Conservation (phyloP, 257 asterid species). For the Coffea eugenioides region DNA sequence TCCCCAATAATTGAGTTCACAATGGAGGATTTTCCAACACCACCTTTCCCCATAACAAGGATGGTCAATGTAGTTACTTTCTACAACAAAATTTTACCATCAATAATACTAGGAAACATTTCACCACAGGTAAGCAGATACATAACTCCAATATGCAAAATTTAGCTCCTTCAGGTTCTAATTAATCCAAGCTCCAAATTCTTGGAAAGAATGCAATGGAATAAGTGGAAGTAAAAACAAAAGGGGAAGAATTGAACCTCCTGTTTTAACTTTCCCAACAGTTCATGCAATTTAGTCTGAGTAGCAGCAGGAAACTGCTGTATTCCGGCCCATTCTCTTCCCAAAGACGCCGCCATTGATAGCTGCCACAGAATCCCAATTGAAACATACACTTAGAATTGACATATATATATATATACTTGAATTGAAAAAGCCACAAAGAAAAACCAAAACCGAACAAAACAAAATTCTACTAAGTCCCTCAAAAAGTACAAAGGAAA, state of each 20-base stretch:
- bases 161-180: neutral
- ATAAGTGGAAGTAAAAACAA: neutral
- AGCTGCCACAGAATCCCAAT: slow-evolving; percentile 28
- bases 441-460: neutral
- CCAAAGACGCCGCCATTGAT: slow-evolving; percentile 67
- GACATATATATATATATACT: neutral
- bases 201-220: neutral
- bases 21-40: slow-evolving; percentile 96
- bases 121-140: neutral
- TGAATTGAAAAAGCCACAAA: neutral
- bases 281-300: slow-evolving; percentile 80
- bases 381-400: neutral
- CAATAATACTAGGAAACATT: neutral
- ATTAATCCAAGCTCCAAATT: neutral
- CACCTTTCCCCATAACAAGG: slow-evolving; percentile 97
- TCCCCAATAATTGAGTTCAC: slow-evolving; percentile 89
- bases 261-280: slow-evolving; percentile 70
- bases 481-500: neutral
- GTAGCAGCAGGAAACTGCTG: slow-evolving; percentile 93
- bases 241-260: slow-evolving; percentile 46
- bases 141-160: neutral
- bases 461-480: neutral
- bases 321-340: slow-evolving; percentile 86
- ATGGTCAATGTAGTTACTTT: slow-evolving; percentile 72
- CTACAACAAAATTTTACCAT: slow-evolving; percentile 32